Base-by-base conservation (phyloP, 192 early-diverging fungal genomes). In the Coemansia guatemalensis region DNA sequence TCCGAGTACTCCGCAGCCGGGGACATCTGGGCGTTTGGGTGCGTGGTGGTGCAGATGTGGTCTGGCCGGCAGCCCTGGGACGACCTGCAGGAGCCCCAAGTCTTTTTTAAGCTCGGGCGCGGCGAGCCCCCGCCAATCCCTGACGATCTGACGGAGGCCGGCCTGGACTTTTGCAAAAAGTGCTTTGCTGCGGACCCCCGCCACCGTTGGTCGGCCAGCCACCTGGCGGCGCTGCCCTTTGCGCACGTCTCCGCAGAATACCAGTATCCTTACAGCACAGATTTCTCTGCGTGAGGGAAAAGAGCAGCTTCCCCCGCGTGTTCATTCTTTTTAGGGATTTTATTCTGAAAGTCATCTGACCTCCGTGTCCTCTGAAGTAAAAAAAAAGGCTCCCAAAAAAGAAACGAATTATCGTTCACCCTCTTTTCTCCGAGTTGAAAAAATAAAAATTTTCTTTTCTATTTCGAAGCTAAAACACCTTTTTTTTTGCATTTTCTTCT, bases 21-120 rank as follows among this genome's bases (percentile, higher is more conserved):
- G 4, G 97, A 99, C 67, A 93, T 99, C 47, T 99, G 97, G 85
- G 83, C 85, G 60, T 80, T 91, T 49, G 89, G 95, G 26, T 97
- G 95, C 65, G 75, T 94, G 8, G 91, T 93, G 5, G 74, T 99
- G 54, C 95, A 99, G 69, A 99, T 99, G 97, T 88, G 95, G 69
- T 91, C 95, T 29, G 95, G 92, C 20, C 83, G 87, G 14, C 88
- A 83, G 60, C 90, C 92, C 8, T 93, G 91, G 91, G 72, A 66
- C 48, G 63, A 62, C 33, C 54, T 79, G 67, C 64, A 73, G 71
- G 74, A 61, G 71, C 83, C 80, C 47, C 87, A 85, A 62, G 70
- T 87, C 56, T 78, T 89, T 65, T 88, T 85, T 66, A 79, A 92
- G 74, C 83, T 97, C 56, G 94, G 93, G 30, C 88, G 82, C 14